Evolutionary conservation across 2,329 filamentous ascomycete species (phyloP), one percentile per base, ranked within the genome.

Genomic region (Sporothrix protearum): DNA sequence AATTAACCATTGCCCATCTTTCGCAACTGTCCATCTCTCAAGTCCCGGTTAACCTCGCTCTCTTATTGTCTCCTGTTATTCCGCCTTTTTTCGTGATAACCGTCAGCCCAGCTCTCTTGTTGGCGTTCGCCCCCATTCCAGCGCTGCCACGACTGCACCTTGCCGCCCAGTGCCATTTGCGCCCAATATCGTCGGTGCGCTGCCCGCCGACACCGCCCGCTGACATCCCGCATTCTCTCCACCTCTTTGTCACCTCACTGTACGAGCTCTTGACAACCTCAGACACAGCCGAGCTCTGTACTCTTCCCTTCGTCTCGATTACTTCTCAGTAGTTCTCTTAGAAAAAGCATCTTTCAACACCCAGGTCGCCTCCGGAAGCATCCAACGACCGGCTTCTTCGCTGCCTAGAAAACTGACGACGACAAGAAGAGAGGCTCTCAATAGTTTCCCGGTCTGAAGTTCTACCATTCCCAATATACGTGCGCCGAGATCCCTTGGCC

Each of bases 151-250:
- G 14, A 39, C 51, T 22, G 4, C 25, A 25, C 9, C 53, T 68
- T 68, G 61, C 71, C 71, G 71, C 68, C 71, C 45, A n/a, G 42
- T 39, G 49, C 47, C 57, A 49, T 49, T 67, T 70, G 51, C 53
- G 71, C 71, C 71, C 71, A 72, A 72, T 51, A 22, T 70, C 59
- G 61, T 19, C 68, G 30, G 71, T 59, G 36, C 68, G 42, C 57
- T 9, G 66, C 67, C 67, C 59, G 55, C 67, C 71, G 67, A 70
- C 66, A 49, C 71, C 71, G 47, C 59, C 66, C 57, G 12, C 45
- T 70, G 45, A 49, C 68, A 25, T 59, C 53, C 53, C 22, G 2
- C 19, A 25, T 25, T 22, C 53, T 51, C 47, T 51, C 67, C 51
- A 53, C 61, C n/a, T 49, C 61, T 71, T 47, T 42, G 10, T 63